Conservation (phyloP, 306 rosid species). For the Dryas drummondii region DNA sequence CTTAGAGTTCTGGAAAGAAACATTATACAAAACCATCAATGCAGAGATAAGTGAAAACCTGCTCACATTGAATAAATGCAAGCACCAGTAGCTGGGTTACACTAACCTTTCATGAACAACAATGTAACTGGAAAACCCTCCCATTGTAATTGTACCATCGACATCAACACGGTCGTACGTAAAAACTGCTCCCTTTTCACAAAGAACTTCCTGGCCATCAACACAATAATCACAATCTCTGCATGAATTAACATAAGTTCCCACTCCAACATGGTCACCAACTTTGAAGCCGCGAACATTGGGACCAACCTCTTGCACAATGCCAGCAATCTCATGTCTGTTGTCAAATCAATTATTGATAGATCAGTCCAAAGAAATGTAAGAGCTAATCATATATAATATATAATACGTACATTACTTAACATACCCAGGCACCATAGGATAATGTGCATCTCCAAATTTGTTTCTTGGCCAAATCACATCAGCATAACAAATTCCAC, state of each 20-base stretch:
- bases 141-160: slow-evolving; percentile 73
- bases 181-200: slow-evolving; percentile 37
- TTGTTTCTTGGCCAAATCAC: slow-evolving; percentile 53
- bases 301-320: slow-evolving; percentile 64
- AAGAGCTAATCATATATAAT: neutral
- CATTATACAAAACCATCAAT: too few species aligned
- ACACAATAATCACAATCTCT: slow-evolving; percentile 67
- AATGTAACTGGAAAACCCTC: slow-evolving; percentile 68
- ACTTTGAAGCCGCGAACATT: slow-evolving; percentile 53
- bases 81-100: too few species aligned
- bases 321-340: slow-evolving; percentile 85
- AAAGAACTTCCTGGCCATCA: slow-evolving; percentile 44
- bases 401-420: neutral
- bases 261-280: slow-evolving; percentile 82
- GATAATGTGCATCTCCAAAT: slow-evolving; percentile 52
- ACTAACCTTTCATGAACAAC: slow-evolving; percentile 64
- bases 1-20: too few species aligned
- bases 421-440: slow-evolving; percentile 73
- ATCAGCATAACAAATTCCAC: slow-evolving; percentile 78
- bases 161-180: slow-evolving; percentile 58
- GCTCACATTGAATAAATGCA: too few species aligned
- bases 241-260: slow-evolving; percentile 70
- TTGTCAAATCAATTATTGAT: neutral
- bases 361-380: neutral
- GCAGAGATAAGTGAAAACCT: too few species aligned